Base-by-base conservation (phyloP, 768 basidiomycete genomes). In the Mycena polygramma region DNA sequence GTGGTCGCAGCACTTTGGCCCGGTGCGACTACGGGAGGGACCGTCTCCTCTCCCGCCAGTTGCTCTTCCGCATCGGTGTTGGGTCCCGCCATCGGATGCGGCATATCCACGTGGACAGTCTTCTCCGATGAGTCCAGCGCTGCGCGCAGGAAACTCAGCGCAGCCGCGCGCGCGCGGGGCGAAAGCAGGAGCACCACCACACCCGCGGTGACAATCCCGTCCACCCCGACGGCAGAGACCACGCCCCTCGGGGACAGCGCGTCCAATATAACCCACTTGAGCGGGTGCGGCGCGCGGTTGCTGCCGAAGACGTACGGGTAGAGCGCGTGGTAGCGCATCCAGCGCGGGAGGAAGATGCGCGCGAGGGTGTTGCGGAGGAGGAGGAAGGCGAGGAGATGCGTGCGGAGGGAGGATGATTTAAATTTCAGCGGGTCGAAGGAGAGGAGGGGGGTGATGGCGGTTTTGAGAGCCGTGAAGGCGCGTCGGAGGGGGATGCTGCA, bases 351-450 rank as follows among this genome's bases (percentile, higher is more conserved):
- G 62, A 63, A 54, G 52, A 54, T 63, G 37, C 62, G 52, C 2
- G 51, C 62, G 37, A 63, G 35, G 62, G 35, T 9, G 52, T 63
- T 63, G 51, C 62, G 62, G 51, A 63, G 15, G 51, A 63, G 36
- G 24, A 63, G 17, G 62, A 17, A 10, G 37, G 30, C 41, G 22
- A 63, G 14, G 52, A 54, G 26, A 11, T 19, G 39, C 17, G 30
- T 2, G 13, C 39, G 26, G 30, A 6, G 30, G 30, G 6, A 6
- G 30, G 30, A 30, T 30, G 30, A 6, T 2, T 30, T n/a, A n/a
- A n/a, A 30, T 30, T 30, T 6, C 6, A 30, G 30, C 3, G 30
- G 30, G 30, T 2, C 30, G 30, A 6, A 30, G 30, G 30, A 30
- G 30, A 30, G 30, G 30, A 30, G 30, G 30, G 30, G 30, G 30